Conservation (phyloP, 2,329 filamentous ascomycete genomes). For the Phialemoniopsis sp. region DNA sequence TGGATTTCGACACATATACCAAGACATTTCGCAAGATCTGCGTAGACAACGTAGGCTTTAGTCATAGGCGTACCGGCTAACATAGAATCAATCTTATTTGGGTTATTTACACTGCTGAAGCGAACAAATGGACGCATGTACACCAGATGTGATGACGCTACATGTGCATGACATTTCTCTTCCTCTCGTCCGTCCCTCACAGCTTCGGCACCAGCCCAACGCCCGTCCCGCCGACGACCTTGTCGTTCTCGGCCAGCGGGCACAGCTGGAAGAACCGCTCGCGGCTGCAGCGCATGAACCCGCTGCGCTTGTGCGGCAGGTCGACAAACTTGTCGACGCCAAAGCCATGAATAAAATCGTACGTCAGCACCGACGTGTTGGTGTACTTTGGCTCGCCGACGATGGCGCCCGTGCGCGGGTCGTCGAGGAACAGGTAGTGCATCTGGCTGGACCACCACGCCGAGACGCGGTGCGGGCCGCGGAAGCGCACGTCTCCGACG, state of each 20-base stretch:
- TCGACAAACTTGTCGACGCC: constrained; percentile 70
- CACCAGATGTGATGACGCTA: background rate
- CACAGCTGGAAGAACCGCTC: constrained; percentile 68
- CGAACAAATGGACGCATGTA: background rate
- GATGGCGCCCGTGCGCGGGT: constrained; percentile 50
- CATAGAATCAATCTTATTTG: too few species aligned
- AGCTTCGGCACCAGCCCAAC: constrained; percentile 51
- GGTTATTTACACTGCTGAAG: too few species aligned
- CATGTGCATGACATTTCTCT: too few species aligned
- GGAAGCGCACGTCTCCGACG: constrained; percentile 55
- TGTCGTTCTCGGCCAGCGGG: constrained; percentile 52
- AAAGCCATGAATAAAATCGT: constrained; percentile 72
- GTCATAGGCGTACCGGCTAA: too few species aligned
- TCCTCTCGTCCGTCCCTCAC: constrained; percentile 18
- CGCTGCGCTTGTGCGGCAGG: constrained; percentile 67
- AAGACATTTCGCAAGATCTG: too few species aligned
- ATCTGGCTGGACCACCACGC: constrained; percentile 60
- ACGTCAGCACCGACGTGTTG: constrained; percentile 65
- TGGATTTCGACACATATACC: too few species aligned
- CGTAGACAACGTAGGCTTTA: too few species aligned
- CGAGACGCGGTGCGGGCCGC: constrained; percentile 55
- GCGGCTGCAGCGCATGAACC: constrained; percentile 59
- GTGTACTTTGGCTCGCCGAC: constrained; percentile 71
- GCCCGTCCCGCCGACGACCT: constrained; percentile 48
- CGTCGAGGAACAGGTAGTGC: constrained; percentile 60